phyloP scores from a whole-genome alignment of 176 grass and related monocot species.

The Chloris gayana region DNA sequence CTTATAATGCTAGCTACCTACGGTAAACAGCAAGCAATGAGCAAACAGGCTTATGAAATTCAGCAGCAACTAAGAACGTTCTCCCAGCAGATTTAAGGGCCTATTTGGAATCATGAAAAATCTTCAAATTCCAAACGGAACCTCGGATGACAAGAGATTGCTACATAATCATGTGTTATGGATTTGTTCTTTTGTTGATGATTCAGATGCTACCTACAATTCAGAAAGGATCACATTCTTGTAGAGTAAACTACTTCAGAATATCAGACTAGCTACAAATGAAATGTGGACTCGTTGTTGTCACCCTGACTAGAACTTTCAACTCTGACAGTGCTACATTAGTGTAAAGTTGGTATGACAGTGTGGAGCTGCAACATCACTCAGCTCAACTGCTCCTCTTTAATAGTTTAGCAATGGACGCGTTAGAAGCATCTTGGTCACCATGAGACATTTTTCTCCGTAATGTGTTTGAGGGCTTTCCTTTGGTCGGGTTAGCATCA shows the following conservation, averaged over 20 bases:
- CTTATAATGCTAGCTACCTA: too few relatives aligned
- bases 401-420: conserved; percentile 27
- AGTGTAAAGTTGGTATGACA: background rate
- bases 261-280: background rate
- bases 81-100: too few relatives aligned
- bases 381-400: conserved; percentile 22
- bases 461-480: conserved; percentile 9
- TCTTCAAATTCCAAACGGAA: too few relatives aligned
- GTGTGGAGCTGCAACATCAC: background rate
- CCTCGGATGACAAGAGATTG: background rate
- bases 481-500: conserved; percentile 9
- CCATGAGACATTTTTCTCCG: conserved; percentile 29
- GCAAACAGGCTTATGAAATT: too few relatives aligned
- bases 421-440: conserved; percentile 5
- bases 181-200: background rate
- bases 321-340: background rate
- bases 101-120: too few relatives aligned
- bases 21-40: too few relatives aligned
- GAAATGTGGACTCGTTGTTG: background rate
- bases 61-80: too few relatives aligned
- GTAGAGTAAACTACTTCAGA: background rate
- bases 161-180: background rate
- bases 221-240: background rate
- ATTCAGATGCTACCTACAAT: background rate
- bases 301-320: background rate